phyloP scores from a whole-genome alignment of 2,329 filamentous ascomycete genomes.

The Ophiostoma novo-ulmi region DNA sequence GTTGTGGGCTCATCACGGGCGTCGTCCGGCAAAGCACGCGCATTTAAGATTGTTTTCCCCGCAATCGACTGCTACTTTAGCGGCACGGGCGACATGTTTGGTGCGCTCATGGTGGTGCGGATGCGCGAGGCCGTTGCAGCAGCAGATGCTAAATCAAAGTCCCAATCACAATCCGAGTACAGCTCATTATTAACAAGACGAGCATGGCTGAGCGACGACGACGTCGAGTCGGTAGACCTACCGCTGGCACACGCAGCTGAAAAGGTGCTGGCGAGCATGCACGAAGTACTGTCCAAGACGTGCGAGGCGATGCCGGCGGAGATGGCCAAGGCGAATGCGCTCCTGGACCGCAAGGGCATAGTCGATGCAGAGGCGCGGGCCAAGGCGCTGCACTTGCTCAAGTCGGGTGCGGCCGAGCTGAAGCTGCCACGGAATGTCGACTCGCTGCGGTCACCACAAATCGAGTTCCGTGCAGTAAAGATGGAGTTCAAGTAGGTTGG shows the following conservation, averaged over 20 bases:
- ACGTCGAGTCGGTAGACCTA: conserved; percentile 61
- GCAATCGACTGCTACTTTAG: conserved; percentile 90
- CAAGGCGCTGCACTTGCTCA: conserved; percentile 60
- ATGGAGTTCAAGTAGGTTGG: conserved; percentile 36
- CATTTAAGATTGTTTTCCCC: conserved; percentile 84
- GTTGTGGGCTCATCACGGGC: conserved; percentile 73
- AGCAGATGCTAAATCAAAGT: conserved; percentile 24
- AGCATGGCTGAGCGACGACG: conserved; percentile 74
- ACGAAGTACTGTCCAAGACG: conserved; percentile 69
- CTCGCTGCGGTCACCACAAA: conserved; percentile 60
- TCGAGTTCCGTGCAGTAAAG: conserved; percentile 56
- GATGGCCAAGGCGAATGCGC: conserved; percentile 41
- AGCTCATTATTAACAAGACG: conserved; percentile 33
- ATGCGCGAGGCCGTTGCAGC: conserved; percentile 72
- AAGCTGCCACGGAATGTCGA: conserved; percentile 70
- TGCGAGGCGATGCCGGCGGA: conserved; percentile 56
- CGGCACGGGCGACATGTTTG: conserved; percentile 98
- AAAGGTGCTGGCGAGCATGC: conserved; percentile 89
- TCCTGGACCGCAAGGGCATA: conserved; percentile 23
- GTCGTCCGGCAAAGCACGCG: conserved; percentile 60
- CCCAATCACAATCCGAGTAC: background rate
- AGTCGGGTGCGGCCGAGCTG: conserved; percentile 84
- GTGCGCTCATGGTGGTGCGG: conserved; percentile 79
- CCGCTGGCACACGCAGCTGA: conserved; percentile 79
- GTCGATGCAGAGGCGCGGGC: conserved; percentile 40